Evolutionary conservation across 768 basidiomycete species (phyloP).

Genomic region (Naganishia vishniacii): DNA sequence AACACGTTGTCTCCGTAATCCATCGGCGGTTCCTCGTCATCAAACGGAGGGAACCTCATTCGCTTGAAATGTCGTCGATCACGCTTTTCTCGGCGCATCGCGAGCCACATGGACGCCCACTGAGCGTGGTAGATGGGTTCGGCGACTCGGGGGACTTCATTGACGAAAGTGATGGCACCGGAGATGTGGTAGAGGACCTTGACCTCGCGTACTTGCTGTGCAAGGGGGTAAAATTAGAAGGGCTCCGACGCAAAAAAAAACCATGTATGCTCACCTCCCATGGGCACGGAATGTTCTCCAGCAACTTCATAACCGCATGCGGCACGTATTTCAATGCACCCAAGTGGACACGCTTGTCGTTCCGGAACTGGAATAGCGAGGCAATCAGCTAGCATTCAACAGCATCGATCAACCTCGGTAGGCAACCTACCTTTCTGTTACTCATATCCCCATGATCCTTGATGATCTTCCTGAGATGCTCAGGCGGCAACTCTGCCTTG

Average conservation of each 20-base stretch:
- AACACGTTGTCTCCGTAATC: constrained; percentile 99
- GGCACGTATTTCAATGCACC: constrained; percentile 93
- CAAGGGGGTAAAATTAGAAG: no score
- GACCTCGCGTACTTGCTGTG: constrained; percentile 89
- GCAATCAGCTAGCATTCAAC: neutral
- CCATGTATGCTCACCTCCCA: constrained; percentile 75
- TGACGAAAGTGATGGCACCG: constrained; percentile 98
- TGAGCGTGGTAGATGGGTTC: constrained; percentile 98
- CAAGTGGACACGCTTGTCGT: constrained; percentile 98
- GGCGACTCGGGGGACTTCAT: constrained; percentile 92
- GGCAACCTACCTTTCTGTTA: constrained; percentile 65
- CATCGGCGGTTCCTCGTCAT: constrained; percentile 96
- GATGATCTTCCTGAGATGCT: constrained; percentile 98
- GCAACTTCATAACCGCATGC: constrained; percentile 96
- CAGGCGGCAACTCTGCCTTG: constrained; percentile 78
- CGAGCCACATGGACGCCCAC: constrained; percentile 99
- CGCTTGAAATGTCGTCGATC: constrained; percentile 99
- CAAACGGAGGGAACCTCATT: constrained; percentile 98
- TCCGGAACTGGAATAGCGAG: constrained; percentile 59
- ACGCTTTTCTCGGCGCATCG: constrained; percentile 96
- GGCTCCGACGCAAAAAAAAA: constrained; percentile 22
- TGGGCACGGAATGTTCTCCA: constrained; percentile 95
- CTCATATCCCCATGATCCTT: constrained; percentile 99
- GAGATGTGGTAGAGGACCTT: constrained; percentile 98
- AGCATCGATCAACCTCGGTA: neutral